Base-by-base conservation (phyloP, 345 rosid species). In the Raphanus raphanistrum region DNA sequence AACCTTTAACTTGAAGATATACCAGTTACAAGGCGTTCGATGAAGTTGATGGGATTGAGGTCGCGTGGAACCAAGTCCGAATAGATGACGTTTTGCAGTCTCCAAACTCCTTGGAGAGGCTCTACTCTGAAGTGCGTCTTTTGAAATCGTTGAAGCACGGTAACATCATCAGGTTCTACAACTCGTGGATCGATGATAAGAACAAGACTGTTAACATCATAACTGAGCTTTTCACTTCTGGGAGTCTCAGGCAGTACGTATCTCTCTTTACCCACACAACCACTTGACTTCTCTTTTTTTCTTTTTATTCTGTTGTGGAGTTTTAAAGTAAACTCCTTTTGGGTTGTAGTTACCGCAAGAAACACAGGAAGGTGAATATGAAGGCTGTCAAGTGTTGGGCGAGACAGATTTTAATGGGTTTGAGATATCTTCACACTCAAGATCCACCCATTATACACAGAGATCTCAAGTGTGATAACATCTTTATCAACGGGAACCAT, bases 381-480 rank as follows among this genome's bases (percentile, higher is more conserved):
- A 92, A 87, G 80, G 98, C 97, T 5, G 90, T 92, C 36, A 94
- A 90, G 84, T 80, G 87, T 77, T 94, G 98, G 98, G 93, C 93
- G 29, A 88, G 91, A 76, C 98, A 94, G 84, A 89, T 94, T 50
- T 87, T 94, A 66, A 80, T 69, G 75, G 98, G 98, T 36, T 80
- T 94, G 84, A 82, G 81, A 65, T 94, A 88, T 81, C 90, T 94
- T 81, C 98, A 94, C 55, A 54, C 86, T 85, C 97, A 88, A 63
- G 82, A 86, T n/a, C 98, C 98, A 48, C 95, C 97, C 5, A 86
- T 94, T 69, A 90, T 94, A 48, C 98, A 94, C 81, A 84, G 97
- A 25, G 98, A 94, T 84, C 88, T 94, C 82, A 94, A 94, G 88
- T 94, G 98, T 9, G 98, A 94, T 84, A 94, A 94, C 84, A 83